Conservation (phyloP, 2,329 filamentous ascomycete genomes). For the Cytospora leucostoma region DNA sequence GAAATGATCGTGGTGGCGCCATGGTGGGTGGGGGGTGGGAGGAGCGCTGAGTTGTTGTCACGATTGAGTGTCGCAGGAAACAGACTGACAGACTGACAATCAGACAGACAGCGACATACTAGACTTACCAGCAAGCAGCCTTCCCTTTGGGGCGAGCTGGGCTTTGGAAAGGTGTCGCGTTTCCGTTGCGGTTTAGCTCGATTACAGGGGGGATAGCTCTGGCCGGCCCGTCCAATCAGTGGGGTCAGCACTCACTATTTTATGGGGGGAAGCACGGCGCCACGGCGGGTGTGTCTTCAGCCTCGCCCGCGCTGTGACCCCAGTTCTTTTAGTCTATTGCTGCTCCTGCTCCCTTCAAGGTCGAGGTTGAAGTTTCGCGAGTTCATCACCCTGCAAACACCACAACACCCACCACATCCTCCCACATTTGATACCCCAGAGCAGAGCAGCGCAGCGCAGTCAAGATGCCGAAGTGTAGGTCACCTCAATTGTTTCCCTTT, state of each 20-base stretch:
- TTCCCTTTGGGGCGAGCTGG: background rate
- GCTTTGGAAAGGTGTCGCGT: constrained; percentile 25
- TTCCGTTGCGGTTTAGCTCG: constrained; percentile 20
- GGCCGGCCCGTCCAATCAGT: background rate
- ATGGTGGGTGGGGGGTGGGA: constrained; percentile 39
- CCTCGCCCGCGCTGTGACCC: constrained; percentile 13
- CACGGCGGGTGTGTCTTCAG: constrained; percentile 20
- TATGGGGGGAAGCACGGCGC: background rate
- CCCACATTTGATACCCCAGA: background rate
- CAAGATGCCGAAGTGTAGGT: constrained; percentile 89
- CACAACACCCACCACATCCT: constrained; percentile 9
- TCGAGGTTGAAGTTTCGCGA: constrained; percentile 14
- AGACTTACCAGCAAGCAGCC: constrained; percentile 9
- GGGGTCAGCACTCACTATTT: background rate
- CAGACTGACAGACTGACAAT: no score
- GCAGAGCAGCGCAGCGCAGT: constrained; percentile 8
- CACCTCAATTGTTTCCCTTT: background rate
- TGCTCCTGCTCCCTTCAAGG: background rate
- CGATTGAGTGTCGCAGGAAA: background rate
- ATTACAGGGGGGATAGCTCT: constrained; percentile 18
- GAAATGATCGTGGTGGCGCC: constrained; percentile 52
- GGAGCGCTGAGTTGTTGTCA: constrained; percentile 4
- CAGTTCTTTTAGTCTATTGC: constrained; percentile 18
- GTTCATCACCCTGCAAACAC: constrained; percentile 6
- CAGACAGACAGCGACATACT: constrained; percentile 8